Conservation (phyloP, 2,329 filamentous ascomycete species). For the Aspergillus terreus region DNA sequence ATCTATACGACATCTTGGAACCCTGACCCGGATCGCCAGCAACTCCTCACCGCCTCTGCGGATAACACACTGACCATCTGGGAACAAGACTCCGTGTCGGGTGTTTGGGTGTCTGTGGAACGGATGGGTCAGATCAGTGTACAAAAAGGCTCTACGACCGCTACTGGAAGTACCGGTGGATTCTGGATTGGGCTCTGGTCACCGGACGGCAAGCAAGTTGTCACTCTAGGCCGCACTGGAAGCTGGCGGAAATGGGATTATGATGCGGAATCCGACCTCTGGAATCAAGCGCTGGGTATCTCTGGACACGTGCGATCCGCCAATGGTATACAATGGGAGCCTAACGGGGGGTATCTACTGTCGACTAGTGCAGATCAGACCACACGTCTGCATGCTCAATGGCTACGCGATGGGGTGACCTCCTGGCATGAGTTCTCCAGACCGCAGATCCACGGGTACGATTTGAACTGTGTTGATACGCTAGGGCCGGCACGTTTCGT, state of each 20-base stretch:
- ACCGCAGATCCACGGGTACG: constrained; percentile 96
- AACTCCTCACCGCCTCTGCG: constrained; percentile 83
- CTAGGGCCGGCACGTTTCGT: constrained; percentile 75
- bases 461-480: constrained; percentile 87
- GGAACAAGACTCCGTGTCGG: constrained; percentile 77
- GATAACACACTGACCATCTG: constrained; percentile 94
- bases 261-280: constrained; percentile 58
- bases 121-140: constrained; percentile 89
- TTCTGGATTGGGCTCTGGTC: constrained; percentile 97
- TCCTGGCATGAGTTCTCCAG: constrained; percentile 96
- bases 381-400: constrained; percentile 78
- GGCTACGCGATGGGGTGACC: constrained; percentile 52
- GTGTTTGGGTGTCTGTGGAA: constrained; percentile 84
- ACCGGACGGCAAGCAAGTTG: constrained; percentile 68
- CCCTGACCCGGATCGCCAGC: constrained; percentile 53
- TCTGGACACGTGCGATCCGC: constrained; percentile 81
- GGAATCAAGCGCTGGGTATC: constrained; percentile 73
- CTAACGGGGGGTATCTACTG: constrained; percentile 75
- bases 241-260: constrained; percentile 87
- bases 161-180: constrained; percentile 90
- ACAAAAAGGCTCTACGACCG: constrained; percentile 93
- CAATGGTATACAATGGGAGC: constrained; percentile 79
- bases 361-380: constrained; percentile 92
- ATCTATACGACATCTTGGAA: constrained; percentile 86
- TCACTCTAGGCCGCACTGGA: constrained; percentile 82